These are phyloP conservation scores for Dendrobium catenatum DNA, from an alignment of 106 monocot species.

Conservation along the genomic window DNA sequence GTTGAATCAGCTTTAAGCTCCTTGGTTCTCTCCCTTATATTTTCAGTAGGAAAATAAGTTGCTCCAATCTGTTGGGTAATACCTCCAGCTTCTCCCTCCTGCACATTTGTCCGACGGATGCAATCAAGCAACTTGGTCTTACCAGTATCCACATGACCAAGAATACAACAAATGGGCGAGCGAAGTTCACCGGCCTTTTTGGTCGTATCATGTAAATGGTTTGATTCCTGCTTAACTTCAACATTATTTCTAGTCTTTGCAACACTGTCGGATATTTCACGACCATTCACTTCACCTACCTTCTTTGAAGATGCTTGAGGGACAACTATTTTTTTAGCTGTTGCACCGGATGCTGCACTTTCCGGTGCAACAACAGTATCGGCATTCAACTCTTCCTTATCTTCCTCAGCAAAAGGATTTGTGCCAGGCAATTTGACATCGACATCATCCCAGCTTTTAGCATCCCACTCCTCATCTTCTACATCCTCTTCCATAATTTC, in stretches of 20 bases:
- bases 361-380: conserved; percentile 15
- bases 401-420: conserved; percentile 79
- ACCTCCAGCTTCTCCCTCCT: conserved; percentile 96
- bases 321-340: conserved; percentile 33
- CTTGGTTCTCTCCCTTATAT: conserved; percentile 93
- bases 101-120: conserved; percentile 89
- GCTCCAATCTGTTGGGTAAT: conserved; percentile 99
- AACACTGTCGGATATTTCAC: conserved; percentile 8
- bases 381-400: conserved; percentile 33
- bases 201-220: conserved; percentile 19
- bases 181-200: conserved; percentile 49
- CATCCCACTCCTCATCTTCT: conserved; percentile 93
- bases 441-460: conserved; percentile 96
- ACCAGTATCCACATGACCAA: conserved; percentile 97
- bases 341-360: conserved; percentile 10
- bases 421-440: conserved; percentile 61
- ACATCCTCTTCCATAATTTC: conserved; percentile 59
- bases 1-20: conserved; percentile 91
- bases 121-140: conserved; percentile 97
- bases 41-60: conserved; percentile 93
- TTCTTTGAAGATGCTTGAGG: conserved; percentile 18
- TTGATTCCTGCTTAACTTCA: conserved; percentile 24
- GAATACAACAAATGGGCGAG: conserved; percentile 98
- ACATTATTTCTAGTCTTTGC: conserved; percentile 26
- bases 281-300: conserved; percentile 16